A percentile compares a stretch with the other conserved stretches of the same genome.
Evolutionary conservation across 306 rosid genomes (phyloP).

Genomic region (Begonia loranthoides): DNA sequence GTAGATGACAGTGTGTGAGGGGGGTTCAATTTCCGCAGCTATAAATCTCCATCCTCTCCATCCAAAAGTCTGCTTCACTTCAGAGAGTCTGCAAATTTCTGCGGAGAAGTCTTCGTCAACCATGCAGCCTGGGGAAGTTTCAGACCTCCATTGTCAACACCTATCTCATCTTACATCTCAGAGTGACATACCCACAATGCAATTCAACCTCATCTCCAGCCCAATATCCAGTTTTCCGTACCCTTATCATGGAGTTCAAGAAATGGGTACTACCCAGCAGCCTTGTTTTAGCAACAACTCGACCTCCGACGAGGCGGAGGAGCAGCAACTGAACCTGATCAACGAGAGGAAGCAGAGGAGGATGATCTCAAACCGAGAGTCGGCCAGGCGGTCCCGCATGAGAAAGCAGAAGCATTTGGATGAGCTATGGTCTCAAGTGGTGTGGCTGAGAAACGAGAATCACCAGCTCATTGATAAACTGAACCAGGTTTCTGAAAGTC

Average conservation of each 20-base stretch:
- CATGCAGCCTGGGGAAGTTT: slow-evolving; percentile 52
- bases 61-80: too few relatives aligned
- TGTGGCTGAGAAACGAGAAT: slow-evolving; percentile 82
- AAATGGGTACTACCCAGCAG: slow-evolving; percentile 24
- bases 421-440: slow-evolving; percentile 90
- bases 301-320: slow-evolving; percentile 87
- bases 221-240: slow-evolving; percentile 30
- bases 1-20: too few relatives aligned
- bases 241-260: slow-evolving; percentile 34
- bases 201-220: slow-evolving; percentile 26
- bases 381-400: slow-evolving; percentile 84
- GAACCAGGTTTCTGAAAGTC: slow-evolving; percentile 51
- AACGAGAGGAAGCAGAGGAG: slow-evolving; percentile 76
- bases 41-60: too few relatives aligned
- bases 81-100: too few relatives aligned
- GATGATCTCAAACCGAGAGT: slow-evolving; percentile 93
- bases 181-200: slow-evolving; percentile 26
- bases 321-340: slow-evolving; percentile 47
- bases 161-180: slow-evolving; percentile 25
- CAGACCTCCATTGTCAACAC: slow-evolving; percentile 41
- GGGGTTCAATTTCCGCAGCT: too few relatives aligned
- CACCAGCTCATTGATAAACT: slow-evolving; percentile 58
- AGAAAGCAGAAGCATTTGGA: slow-evolving; percentile 89
- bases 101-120: slow-evolving; percentile 5
- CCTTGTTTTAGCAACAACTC: slow-evolving; percentile 61